phyloP scores from a whole-genome alignment of 1,284 basidiomycete species.

The Microstroma glucosiphilum region DNA sequence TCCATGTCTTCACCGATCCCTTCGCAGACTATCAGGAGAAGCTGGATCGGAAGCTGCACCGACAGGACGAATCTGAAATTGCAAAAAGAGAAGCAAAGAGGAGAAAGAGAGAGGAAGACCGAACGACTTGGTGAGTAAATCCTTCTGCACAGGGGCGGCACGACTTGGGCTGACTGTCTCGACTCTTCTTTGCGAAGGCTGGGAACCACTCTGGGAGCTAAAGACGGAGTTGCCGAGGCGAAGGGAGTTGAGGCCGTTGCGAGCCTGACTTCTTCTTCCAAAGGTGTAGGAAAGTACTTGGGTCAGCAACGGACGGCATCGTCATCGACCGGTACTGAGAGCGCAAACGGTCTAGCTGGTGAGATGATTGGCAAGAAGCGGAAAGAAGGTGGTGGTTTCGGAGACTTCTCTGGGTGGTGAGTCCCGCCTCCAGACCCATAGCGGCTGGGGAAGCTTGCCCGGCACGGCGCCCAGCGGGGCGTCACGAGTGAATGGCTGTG shows the following conservation, averaged over 20 bases:
- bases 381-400: background rate
- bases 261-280: no score
- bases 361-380: no score
- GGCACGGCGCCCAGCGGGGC: no score
- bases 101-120: slow-evolving; percentile 36
- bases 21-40: slow-evolving; percentile 34
- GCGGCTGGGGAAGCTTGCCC: no score
- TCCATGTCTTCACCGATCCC: slow-evolving; percentile 37
- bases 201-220: background rate
- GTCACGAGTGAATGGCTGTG: no score
- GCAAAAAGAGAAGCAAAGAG: slow-evolving; percentile 31
- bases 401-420: background rate
- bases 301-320: background rate
- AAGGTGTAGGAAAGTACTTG: background rate
- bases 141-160: background rate
- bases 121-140: slow-evolving; percentile 36
- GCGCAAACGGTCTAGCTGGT: background rate
- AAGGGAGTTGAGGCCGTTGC: no score
- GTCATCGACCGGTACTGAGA: background rate
- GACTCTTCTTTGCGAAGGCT: background rate
- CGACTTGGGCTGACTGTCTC: no score
- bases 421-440: background rate
- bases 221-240: background rate
- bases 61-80: slow-evolving; percentile 26
- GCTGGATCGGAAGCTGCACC: slow-evolving; percentile 18